phyloP scores from a whole-genome alignment of 2,329 filamentous ascomycete genomes.

The Colletotrichum magnum region DNA sequence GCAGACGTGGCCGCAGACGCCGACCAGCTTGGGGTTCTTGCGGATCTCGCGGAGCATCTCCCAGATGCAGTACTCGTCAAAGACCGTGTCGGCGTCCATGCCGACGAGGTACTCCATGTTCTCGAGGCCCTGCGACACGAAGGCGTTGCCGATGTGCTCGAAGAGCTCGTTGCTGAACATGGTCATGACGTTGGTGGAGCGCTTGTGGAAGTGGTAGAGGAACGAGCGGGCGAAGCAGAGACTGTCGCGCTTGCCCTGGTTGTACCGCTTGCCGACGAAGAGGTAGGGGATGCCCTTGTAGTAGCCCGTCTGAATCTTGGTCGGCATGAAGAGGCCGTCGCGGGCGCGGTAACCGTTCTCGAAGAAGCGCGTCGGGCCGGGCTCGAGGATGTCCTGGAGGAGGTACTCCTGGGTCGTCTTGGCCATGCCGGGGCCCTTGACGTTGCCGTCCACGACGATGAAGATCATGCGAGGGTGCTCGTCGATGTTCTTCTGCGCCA shows the following conservation, averaged over 20 bases:
- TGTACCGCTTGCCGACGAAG: conserved; percentile 63
- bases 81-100: conserved; percentile 65
- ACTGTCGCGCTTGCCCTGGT: conserved; percentile 65
- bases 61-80: conserved; percentile 59
- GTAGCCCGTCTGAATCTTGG: conserved; percentile 58
- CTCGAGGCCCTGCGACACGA: conserved; percentile 55
- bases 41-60: conserved; percentile 61
- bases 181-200: conserved; percentile 56
- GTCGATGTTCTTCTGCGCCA: conserved; percentile 58
- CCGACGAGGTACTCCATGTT: conserved; percentile 59
- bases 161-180: conserved; percentile 63
- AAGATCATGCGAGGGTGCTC: conserved; percentile 59
- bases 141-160: conserved; percentile 54
- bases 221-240: conserved; percentile 65
- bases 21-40: conserved; percentile 58
- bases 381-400: conserved; percentile 60
- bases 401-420: conserved; percentile 65
- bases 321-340: conserved; percentile 62
- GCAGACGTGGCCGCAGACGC: conserved; percentile 63
- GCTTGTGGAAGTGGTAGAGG: conserved; percentile 62
- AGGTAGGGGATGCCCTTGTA: conserved; percentile 63
- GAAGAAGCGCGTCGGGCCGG: conserved; percentile 51
- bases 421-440: conserved; percentile 60
- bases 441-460: conserved; percentile 64
- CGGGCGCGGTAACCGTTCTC: conserved; percentile 61